Conservation (phyloP, 139 green algal genomes). For the Coccomyxa sp. region DNA sequence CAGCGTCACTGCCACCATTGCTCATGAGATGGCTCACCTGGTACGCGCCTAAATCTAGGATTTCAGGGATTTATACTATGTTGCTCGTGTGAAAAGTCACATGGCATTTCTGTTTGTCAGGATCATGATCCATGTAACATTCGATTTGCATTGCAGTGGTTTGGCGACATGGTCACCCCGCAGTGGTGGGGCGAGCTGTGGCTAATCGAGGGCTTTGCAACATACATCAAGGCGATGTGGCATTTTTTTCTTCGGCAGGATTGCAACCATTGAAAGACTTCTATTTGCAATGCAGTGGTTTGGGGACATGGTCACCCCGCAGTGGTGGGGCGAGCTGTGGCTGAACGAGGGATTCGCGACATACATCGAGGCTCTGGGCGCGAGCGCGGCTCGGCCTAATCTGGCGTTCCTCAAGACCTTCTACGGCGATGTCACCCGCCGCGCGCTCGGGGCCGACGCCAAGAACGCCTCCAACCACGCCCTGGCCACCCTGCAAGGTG, state of each 20-base stretch:
- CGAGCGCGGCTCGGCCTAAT: slow-evolving; percentile 27
- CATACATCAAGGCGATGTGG: slow-evolving; percentile 75
- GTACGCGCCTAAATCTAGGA: too few relatives aligned
- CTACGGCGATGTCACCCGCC: slow-evolving; percentile 17
- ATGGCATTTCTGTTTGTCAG: too few relatives aligned
- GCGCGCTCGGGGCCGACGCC: slow-evolving; percentile 38
- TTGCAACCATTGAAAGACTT: too few relatives aligned
- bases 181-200: slow-evolving; percentile 85
- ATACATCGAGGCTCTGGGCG: slow-evolving; percentile 76
- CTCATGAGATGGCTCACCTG: too few relatives aligned
- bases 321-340: slow-evolving; percentile 87
- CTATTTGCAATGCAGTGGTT: slow-evolving; percentile 47
- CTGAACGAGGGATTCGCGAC: slow-evolving; percentile 88
- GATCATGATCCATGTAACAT: too few relatives aligned
- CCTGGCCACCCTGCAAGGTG: slow-evolving; percentile 13
- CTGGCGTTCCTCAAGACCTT: slow-evolving; percentile 37
- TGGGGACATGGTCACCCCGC: slow-evolving; percentile 85
- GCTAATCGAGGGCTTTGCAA: slow-evolving; percentile 89
- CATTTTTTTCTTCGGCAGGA: too few relatives aligned
- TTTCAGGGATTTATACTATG: too few relatives aligned
- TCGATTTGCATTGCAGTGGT: slow-evolving; percentile 51
- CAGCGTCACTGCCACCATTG: background rate
- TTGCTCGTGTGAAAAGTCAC: too few relatives aligned
- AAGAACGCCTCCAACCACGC: slow-evolving; percentile 27
- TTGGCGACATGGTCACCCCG: slow-evolving; percentile 86